These are phyloP conservation scores for Aspergillus sp. DNA, from an alignment of 2,329 filamentous ascomycete species.

Conservation along the genomic window DNA sequence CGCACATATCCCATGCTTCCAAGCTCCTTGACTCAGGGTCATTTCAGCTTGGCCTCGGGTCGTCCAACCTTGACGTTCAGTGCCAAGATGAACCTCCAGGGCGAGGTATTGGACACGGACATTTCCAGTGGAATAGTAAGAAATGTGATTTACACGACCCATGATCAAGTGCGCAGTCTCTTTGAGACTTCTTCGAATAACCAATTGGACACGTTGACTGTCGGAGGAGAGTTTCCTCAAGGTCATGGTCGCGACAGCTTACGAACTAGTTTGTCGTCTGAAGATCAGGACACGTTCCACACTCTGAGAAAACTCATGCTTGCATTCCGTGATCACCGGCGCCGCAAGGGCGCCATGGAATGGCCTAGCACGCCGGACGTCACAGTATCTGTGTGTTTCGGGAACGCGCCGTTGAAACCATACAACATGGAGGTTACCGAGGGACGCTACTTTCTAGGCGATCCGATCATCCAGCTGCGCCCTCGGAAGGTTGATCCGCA, in stretches of 20 bases:
- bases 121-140: conserved; percentile 54
- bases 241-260: conserved; percentile 19
- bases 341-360: conserved; percentile 41
- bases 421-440: conserved; percentile 28
- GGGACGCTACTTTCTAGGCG: conserved; percentile 38
- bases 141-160: conserved; percentile 56
- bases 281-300: conserved; percentile 36
- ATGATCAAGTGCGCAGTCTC: conserved; percentile 38
- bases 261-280: conserved; percentile 26
- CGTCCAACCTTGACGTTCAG: conserved; percentile 63
- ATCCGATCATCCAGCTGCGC: conserved; percentile 42
- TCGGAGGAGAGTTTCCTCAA: conserved; percentile 31
- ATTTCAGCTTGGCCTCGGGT: conserved; percentile 54
- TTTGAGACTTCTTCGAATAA: conserved; percentile 29
- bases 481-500: conserved; percentile 32
- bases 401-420: conserved; percentile 20
- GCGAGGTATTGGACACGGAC: conserved; percentile 54
- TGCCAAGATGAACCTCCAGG: conserved; percentile 52
- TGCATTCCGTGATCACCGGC: conserved; percentile 35
- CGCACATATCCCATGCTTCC: conserved; percentile 59
- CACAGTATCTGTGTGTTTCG: conserved; percentile 27
- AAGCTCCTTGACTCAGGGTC: conserved; percentile 43
- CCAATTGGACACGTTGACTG: conserved; percentile 20
- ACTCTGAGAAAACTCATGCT: conserved; percentile 39
- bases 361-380: conserved; percentile 19